These are phyloP conservation scores for Fusarium ramigenum DNA, from an alignment of 2,329 filamentous ascomycete species.

Conservation along the genomic window DNA sequence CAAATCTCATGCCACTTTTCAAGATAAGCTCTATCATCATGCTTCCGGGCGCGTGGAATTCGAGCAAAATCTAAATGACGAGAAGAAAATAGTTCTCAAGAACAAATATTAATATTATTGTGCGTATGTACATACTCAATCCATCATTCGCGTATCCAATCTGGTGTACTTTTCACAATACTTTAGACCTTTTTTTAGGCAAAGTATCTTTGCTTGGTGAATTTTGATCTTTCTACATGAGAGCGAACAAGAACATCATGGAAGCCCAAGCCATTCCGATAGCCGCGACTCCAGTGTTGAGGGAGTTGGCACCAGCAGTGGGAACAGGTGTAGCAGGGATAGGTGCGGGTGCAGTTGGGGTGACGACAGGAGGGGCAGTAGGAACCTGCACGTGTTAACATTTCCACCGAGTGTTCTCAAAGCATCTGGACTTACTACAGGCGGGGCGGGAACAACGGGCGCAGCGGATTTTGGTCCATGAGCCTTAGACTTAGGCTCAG, in stretches of 20 bases:
- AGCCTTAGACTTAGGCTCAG: background rate
- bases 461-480: background rate
- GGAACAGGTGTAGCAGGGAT: constrained; percentile 5
- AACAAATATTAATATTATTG: background rate
- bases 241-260: background rate
- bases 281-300: background rate
- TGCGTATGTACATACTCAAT: background rate
- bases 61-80: accelerated
- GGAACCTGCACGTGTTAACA: background rate
- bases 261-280: background rate
- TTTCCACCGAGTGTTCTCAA: background rate
- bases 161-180: too few species aligned
- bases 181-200: too few species aligned
- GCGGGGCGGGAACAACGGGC: background rate
- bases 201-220: background rate
- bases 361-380: background rate
- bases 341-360: background rate
- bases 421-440: background rate
- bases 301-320: constrained; percentile 11
- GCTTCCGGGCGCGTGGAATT: too few species aligned
- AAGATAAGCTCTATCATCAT: background rate
- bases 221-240: background rate
- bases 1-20: background rate
- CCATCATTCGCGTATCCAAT: background rate
- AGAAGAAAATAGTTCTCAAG: accelerated